These are phyloP conservation scores for Chenopodium formosanum DNA, from an alignment of 148 eudicot genomes.

Conservation along the genomic window DNA sequence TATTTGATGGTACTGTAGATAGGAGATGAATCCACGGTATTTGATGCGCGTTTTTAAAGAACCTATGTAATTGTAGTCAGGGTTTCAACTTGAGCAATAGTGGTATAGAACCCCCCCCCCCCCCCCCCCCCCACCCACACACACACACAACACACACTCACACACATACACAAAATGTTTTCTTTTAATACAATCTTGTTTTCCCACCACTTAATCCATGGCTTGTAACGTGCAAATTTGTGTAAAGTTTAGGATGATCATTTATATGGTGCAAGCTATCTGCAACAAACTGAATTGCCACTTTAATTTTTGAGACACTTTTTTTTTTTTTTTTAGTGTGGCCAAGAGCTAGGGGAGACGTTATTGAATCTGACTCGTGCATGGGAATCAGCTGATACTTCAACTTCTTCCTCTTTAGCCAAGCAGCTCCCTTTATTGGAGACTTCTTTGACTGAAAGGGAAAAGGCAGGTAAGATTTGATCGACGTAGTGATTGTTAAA, in stretches of 20 bases:
- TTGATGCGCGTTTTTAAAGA: too few relatives aligned
- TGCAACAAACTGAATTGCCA: not conserved
- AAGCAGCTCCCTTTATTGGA: constrained; percentile 62
- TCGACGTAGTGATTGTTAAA: not conserved
- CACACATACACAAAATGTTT: too few relatives aligned
- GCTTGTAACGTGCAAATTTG: not conserved
- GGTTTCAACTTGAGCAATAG: too few relatives aligned
- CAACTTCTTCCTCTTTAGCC: constrained; percentile 60
- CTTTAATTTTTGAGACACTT: constrained; percentile 4
- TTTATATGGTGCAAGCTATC: not conserved
- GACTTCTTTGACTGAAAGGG: constrained; percentile 39
- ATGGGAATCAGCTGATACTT: constrained; percentile 85
- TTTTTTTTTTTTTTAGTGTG: constrained; percentile 53
- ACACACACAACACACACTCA: too few relatives aligned
- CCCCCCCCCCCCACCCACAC: too few relatives aligned
- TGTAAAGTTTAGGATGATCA: not conserved
- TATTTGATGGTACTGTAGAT: too few relatives aligned
- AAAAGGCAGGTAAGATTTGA: constrained; percentile 63
- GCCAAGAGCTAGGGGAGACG: constrained; percentile 76
- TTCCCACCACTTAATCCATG: too few relatives aligned
- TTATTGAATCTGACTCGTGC: constrained; percentile 76
- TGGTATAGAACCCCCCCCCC: too few relatives aligned
- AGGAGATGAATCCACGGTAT: too few relatives aligned
- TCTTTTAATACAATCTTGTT: too few relatives aligned
- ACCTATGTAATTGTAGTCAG: too few relatives aligned